Percentiles rank a stretch among this genome's conserved stretches.
Conservation (phyloP, 176 grass and related monocot species). For the Phoenix dactylifera region DNA sequence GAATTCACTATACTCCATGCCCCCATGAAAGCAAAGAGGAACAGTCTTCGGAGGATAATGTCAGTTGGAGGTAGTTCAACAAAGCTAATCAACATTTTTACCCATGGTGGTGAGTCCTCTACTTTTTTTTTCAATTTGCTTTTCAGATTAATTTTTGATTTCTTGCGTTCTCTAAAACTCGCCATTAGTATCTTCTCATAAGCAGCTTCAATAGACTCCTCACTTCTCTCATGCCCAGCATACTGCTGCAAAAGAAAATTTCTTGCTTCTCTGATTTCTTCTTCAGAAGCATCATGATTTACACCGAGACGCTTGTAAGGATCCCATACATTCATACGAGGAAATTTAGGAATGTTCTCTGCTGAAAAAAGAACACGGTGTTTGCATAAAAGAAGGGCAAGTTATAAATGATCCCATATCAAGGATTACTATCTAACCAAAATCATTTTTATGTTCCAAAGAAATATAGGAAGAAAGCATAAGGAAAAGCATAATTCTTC, state of each 20-base stretch:
- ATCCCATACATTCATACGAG: conserved; percentile 52
- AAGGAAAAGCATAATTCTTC: too few relatives aligned
- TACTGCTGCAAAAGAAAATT: conserved; percentile 80
- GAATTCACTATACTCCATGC: conserved; percentile 88
- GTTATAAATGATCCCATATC: too few relatives aligned
- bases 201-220: conserved; percentile 82
- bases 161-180: conserved; percentile 74
- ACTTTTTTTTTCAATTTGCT: conserved; percentile 67
- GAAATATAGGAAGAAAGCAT: too few relatives aligned
- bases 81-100: conserved; percentile 58
- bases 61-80: conserved; percentile 69
- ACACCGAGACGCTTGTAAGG: conserved; percentile 86
- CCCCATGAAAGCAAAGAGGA: conserved; percentile 91
- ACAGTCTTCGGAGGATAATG: conserved; percentile 62
- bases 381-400: too few relatives aligned
- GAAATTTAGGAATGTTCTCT: conserved; percentile 65
- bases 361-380: not conserved
- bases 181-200: conserved; percentile 96
- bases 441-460: too few relatives aligned
- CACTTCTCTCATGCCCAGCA: conserved; percentile 67
- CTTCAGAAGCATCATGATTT: conserved; percentile 62
- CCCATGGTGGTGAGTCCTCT: conserved; percentile 73
- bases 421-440: too few relatives aligned
- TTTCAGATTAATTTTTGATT: conserved; percentile 82
- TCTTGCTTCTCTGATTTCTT: conserved; percentile 72